Conservation (phyloP, 805 yeast species). For the Hanseniaspora singularis region DNA sequence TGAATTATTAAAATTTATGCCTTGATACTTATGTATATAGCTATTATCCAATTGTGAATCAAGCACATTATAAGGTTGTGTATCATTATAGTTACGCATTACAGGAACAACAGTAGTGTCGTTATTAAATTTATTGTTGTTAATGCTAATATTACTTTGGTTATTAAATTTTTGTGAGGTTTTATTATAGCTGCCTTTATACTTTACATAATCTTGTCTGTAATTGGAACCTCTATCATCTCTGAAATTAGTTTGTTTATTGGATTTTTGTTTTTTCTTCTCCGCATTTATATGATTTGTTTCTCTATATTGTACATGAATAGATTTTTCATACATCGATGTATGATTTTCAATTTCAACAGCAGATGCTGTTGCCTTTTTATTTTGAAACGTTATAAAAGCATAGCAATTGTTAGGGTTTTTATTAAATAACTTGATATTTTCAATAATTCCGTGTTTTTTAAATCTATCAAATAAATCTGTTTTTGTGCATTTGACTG, state of each 20-base stretch:
- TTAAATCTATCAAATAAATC: conserved; percentile 48
- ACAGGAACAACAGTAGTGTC: too few species aligned
- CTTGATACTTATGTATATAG: too few species aligned
- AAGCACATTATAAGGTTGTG: too few species aligned
- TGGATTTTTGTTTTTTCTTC: neutral
- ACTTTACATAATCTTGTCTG: too few species aligned
- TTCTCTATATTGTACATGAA: conserved; percentile 78
- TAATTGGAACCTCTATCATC: too few species aligned
- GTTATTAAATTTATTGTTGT: neutral
- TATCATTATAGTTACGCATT: neutral
- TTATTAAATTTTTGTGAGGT: neutral
- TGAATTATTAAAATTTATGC: too few species aligned
- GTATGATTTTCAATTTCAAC: conserved; percentile 79
- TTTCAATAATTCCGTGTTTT: conserved; percentile 53
- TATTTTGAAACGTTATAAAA: conserved; percentile 52
- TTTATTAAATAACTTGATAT: conserved; percentile 43
- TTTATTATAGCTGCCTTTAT: too few species aligned
- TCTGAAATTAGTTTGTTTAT: too few species aligned
- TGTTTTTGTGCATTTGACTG: conserved; percentile 41
- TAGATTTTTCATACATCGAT: conserved; percentile 55
- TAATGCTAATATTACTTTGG: neutral
- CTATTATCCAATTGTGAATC: too few species aligned
- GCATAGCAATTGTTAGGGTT: conserved; percentile 46
- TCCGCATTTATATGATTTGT: conserved; percentile 30
- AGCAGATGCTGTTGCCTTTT: conserved; percentile 72